phyloP scores from a whole-genome alignment of 1,284 basidiomycete species.

The Earliella scabrosa region DNA sequence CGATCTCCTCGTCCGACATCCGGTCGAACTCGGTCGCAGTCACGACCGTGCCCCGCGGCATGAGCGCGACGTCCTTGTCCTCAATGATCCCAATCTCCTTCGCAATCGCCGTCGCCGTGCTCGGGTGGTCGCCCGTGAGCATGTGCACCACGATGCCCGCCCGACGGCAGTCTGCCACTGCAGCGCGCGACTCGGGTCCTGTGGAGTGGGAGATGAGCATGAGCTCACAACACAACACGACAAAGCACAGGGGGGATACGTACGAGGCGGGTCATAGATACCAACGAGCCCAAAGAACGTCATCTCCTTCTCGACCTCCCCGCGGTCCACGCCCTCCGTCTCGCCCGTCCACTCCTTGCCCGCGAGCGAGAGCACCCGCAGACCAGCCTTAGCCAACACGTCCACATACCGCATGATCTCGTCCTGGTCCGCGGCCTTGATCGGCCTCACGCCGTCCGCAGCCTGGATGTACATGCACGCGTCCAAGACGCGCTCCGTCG shows the following conservation, averaged over 20 bases:
- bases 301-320: constrained; percentile 61
- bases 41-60: constrained; percentile 40
- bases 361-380: constrained; percentile 46
- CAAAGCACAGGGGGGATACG: neutral
- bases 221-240: neutral
- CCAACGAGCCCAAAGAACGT: constrained; percentile 67
- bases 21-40: constrained; percentile 67
- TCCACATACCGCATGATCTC: constrained; percentile 54
- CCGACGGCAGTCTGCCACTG: constrained; percentile 63
- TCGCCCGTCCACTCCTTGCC: constrained; percentile 26
- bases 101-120: constrained; percentile 51
- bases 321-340: constrained; percentile 33
- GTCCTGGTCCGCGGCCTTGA: constrained; percentile 42
- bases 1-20: constrained; percentile 62
- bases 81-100: constrained; percentile 56
- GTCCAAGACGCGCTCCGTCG: constrained; percentile 65
- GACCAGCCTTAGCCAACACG: constrained; percentile 60
- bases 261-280: constrained; percentile 73
- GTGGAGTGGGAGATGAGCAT: neutral
- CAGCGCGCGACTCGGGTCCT: constrained; percentile 58
- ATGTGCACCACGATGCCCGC: constrained; percentile 74
- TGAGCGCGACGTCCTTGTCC: constrained; percentile 36
- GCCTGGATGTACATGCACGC: constrained; percentile 41
- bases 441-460: constrained; percentile 13
- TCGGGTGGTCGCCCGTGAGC: constrained; percentile 47